A percentile compares a stretch with the other conserved stretches of the same genome.
Evolutionary conservation across 2,329 filamentous ascomycete species (phyloP).

Genomic region (Arthrobotrys iridis): DNA sequence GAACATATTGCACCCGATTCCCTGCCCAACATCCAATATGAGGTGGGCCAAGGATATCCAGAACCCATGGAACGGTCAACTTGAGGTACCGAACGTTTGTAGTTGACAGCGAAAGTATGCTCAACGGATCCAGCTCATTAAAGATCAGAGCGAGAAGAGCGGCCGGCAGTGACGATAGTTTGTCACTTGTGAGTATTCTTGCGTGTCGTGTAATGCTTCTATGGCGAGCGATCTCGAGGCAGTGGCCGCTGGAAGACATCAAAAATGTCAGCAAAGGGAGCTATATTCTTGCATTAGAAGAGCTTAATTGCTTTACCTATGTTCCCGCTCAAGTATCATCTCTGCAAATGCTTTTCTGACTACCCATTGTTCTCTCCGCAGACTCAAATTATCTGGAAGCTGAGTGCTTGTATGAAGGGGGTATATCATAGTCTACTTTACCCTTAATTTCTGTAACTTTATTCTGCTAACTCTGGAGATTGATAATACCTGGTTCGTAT

Average conservation of each 20-base stretch:
- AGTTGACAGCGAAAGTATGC: constrained; percentile 5
- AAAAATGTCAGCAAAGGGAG: too few relatives aligned
- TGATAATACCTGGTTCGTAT: constrained; percentile 10
- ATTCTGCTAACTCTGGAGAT: background rate
- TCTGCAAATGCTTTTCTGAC: constrained; percentile 31
- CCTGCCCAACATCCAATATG: constrained; percentile 33
- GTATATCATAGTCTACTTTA: background rate
- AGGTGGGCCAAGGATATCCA: constrained; percentile 13
- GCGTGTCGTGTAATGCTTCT: too few relatives aligned
- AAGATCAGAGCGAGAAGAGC: constrained; percentile 9
- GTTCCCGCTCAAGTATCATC: constrained; percentile 7
- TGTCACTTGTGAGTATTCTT: background rate
- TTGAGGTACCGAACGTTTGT: background rate
- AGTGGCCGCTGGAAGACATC: too few relatives aligned
- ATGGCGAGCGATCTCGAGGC: too few relatives aligned
- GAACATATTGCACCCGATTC: constrained; percentile 3
- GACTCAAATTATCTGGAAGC: background rate
- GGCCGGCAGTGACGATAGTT: background rate
- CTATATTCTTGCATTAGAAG: too few relatives aligned
- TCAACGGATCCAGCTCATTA: background rate
- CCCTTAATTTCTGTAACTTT: background rate
- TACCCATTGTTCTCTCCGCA: constrained; percentile 23
- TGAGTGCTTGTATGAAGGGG: background rate
- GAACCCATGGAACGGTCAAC: background rate
- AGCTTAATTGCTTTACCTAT: background rate